A percentile compares a stretch with the other conserved stretches of the same genome.
Evolutionary conservation across 345 rosid species (phyloP).

Genomic region (Conringia planisiliqua): DNA sequence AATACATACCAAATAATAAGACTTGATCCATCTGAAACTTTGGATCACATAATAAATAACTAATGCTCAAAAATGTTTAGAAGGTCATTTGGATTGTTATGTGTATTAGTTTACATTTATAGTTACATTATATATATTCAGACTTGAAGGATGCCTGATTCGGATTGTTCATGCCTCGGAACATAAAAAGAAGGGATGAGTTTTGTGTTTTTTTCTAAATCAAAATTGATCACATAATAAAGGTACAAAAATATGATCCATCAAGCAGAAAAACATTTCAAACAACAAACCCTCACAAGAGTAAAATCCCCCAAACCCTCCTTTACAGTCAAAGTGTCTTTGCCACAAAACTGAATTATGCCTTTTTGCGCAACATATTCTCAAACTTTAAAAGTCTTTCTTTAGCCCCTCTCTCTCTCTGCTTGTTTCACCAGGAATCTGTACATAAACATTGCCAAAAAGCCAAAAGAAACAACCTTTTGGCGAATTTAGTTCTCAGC

Average conservation of each 20-base stretch:
- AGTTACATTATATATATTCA: too few species aligned
- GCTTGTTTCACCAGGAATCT: conserved; percentile 32
- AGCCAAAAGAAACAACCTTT: conserved; percentile 24
- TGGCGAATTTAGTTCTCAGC: conserved; percentile 20
- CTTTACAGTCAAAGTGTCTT: conserved; percentile 32
- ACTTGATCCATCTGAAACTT: too few species aligned
- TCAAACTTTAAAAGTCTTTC: not conserved
- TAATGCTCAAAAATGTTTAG: too few species aligned
- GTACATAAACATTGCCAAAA: conserved; percentile 27
- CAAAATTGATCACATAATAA: conserved; percentile 33
- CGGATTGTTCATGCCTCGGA: too few species aligned
- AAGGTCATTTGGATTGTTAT: too few species aligned
- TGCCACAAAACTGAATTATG: conserved; percentile 28
- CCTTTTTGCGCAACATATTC: conserved; percentile 4
- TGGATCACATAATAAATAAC: too few species aligned
- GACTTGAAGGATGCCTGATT: too few species aligned
- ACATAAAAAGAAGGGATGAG: too few species aligned
- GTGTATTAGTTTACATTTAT: too few species aligned
- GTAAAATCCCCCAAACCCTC: conserved; percentile 23
- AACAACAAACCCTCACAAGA: conserved; percentile 34
- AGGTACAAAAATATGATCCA: conserved; percentile 38
- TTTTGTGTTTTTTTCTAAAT: conserved; percentile 27
- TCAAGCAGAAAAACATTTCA: conserved; percentile 34
- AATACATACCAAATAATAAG: too few species aligned
- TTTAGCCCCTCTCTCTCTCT: conserved; percentile 4